Evolutionary conservation across 768 basidiomycete species (phyloP), one percentile per base, ranked within the genome.

Genomic region (Crucibulum laeve): DNA sequence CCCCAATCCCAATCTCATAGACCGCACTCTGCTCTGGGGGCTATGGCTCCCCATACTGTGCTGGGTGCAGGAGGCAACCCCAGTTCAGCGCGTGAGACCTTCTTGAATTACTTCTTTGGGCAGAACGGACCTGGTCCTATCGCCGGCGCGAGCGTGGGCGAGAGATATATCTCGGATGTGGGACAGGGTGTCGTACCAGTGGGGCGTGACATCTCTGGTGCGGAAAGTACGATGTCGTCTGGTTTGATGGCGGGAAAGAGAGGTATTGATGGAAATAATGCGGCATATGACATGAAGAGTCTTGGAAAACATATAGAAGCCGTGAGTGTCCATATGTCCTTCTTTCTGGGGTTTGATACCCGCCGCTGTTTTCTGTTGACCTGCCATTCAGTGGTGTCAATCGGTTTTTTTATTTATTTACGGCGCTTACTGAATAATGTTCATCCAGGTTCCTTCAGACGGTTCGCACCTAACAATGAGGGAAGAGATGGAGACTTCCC

Each of bases 281-380:
- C 93, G 43, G 93, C 89, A 37, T 97, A 83, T 62, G 96, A 98
- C 61, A 99, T 99, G 96, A 97, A 92, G 75, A 96, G 92, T 58
- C 72, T 98, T 41, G 92, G 94, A 33, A 93, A 87, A 66, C 96
- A 99, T 57, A 89, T 99, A 46, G 96, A 99, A 64, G 90, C 94
- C 50, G 94, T 97, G 57, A 75, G 90, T 80, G 15, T 39, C 14
- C 41, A 15, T 25, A 34, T 22, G 21, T 40, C 25, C 42, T 42
- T 46, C 21, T 40, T 38, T 38, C 34, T 38, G 33, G 25, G 19
- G 38, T 50, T 33, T 49, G 32, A n/a, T n/a, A 28, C 47, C 25
- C 23, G 46, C 32, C 39, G 14, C 10, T 47, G 40, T 46, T 18
- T 11, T 28, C 38, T n/a, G 42, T 23, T 41, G 40, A 47, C 43